Evolutionary conservation across 495 filamentous ascomycete genomes (phyloP), one percentile per base, ranked within the genome.

Genomic region (Penicillium odoratum): DNA sequence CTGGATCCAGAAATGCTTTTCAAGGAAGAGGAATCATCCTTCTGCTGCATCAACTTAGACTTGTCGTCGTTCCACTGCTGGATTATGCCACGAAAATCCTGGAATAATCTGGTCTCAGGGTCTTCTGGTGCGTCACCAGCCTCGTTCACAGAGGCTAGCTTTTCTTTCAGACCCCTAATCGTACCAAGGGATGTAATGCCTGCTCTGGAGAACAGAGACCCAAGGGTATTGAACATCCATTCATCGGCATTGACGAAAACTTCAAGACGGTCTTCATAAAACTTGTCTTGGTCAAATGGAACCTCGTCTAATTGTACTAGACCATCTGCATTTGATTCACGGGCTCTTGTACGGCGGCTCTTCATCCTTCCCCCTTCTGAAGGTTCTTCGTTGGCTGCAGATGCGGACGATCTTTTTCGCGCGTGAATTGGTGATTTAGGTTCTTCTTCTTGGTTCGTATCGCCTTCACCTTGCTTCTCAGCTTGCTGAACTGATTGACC

Each of bases 271-370:
- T 88, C 85, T 51, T 88, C 86, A 54, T 86, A 84, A 55, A 89
- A 85, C 10, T 84, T 88, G n/a, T 81, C 78, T 33, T 84, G 82
- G 56, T 93, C 88, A 59, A 87, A 80, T 5, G 71, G 61, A 25
- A 77, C 67, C 44, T 81, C 81, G 25, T 90, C 89, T 5, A 65
- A 68, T 16, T 68, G 70, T 38, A 67, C 67, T 18, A 73, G 65
- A 9, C 63, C 64, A 21, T 90, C 90, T 2, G 72, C 70, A 56
- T 85, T 84, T 6, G 86, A 89, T 49, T 93, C 91, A 36, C 91
- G 82, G 29, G 90, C 87, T 58, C 90, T 83, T 29, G 90, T 91
- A 48, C 93, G 82, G 65, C 93, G 93, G 73, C 91, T 95, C 64
- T 91, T 85, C 63, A 87, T 84, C 46, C 89, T 81, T 5, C 86